A percentile compares a stretch with the other conserved stretches of the same genome.
phyloP scores from a whole-genome alignment of 768 basidiomycete genomes.

The Kwoniella bestiolae region DNA sequence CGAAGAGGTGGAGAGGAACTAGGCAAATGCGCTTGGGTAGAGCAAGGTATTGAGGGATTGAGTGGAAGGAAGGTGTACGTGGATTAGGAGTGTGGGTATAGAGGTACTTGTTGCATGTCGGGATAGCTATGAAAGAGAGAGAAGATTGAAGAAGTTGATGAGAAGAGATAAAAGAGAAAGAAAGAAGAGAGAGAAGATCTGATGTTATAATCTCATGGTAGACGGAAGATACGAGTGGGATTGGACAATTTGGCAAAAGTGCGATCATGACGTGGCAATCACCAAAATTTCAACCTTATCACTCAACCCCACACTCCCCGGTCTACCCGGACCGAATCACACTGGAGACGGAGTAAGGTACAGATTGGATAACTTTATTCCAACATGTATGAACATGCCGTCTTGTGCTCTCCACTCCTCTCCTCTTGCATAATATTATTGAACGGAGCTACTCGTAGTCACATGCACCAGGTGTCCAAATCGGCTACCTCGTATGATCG shows the following conservation, averaged over 20 bases:
- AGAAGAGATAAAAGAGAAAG: background rate
- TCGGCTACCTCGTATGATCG: background rate
- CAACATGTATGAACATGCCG: background rate
- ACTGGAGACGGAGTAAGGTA: too few relatives aligned
- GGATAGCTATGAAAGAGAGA: background rate
- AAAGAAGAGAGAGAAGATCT: background rate
- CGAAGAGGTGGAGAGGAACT: conserved; percentile 19
- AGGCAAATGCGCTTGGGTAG: conserved; percentile 31
- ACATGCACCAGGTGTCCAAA: too few relatives aligned
- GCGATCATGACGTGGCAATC: background rate
- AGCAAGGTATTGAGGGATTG: background rate
- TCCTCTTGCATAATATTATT: too few relatives aligned
- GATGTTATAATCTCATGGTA: background rate
- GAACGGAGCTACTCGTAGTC: too few relatives aligned
- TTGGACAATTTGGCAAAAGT: background rate
- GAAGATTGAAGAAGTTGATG: too few relatives aligned
- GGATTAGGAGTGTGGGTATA: background rate
- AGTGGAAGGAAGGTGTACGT: background rate
- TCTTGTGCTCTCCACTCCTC: background rate
- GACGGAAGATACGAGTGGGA: background rate
- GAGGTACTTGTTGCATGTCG: background rate
- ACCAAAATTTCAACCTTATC: too few relatives aligned
- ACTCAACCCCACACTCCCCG: background rate
- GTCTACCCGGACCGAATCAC: background rate
- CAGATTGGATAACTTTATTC: background rate